Conservation (phyloP, 2,329 filamentous ascomycete genomes). For the Diaporthe eres region DNA sequence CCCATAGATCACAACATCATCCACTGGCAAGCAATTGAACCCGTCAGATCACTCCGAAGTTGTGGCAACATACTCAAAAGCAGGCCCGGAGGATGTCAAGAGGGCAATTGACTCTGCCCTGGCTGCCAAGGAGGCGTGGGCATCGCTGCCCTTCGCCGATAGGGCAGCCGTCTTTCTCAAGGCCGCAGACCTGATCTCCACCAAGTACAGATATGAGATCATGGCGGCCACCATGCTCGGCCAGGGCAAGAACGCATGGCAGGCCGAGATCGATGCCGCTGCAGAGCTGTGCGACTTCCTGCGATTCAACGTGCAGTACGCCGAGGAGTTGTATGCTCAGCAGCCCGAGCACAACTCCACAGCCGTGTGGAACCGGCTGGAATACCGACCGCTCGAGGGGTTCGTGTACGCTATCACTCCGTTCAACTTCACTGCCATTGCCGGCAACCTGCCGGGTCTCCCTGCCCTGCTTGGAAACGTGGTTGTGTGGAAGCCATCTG, state of each 20-base stretch:
- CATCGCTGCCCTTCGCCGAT: constrained; percentile 88
- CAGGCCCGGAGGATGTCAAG: constrained; percentile 81
- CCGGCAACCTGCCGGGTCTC: constrained; percentile 85
- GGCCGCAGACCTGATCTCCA: constrained; percentile 90
- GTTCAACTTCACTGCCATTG: constrained; percentile 98
- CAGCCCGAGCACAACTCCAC: constrained; percentile 88
- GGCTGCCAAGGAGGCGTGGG: constrained; percentile 89
- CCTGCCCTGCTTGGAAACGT: constrained; percentile 95
- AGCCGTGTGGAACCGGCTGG: constrained; percentile 92
- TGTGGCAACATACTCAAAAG: constrained; percentile 88
- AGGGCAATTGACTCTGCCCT: constrained; percentile 87
- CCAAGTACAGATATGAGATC: constrained; percentile 95
- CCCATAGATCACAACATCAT: constrained; percentile 74
- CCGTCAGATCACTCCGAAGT: constrained; percentile 83
- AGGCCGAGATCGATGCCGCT: constrained; percentile 97
- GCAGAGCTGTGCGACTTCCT: constrained; percentile 95
- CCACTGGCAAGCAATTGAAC: constrained; percentile 80
- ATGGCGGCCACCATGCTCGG: constrained; percentile 97
- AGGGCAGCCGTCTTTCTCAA: constrained; percentile 95
- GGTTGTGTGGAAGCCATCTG: constrained; percentile 96
- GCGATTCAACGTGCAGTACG: constrained; percentile 94
- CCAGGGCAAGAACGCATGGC: constrained; percentile 98
- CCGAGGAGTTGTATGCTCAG: constrained; percentile 88
- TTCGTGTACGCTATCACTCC: constrained; percentile 96
- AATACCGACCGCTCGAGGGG: constrained; percentile 91